Evolutionary conservation across 768 basidiomycete genomes (phyloP), one percentile per base, ranked within the genome.

Genomic region (Boletus reticulatus): DNA sequence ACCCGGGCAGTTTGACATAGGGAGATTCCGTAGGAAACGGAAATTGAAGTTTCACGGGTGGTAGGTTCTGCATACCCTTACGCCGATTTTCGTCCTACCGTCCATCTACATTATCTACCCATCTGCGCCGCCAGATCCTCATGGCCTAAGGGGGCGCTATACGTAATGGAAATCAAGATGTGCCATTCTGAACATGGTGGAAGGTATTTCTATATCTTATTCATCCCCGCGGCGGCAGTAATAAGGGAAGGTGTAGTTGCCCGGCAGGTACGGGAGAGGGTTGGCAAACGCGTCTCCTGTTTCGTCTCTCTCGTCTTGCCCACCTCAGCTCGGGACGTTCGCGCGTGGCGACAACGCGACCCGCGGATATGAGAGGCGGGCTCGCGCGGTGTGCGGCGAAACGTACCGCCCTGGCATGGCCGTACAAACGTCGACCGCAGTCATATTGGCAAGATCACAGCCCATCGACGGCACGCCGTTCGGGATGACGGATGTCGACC

Each of bases 301-400:
- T 36, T 57, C 24, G 20, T 16, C 44, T 44, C 22, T 36, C 34
- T 56, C 45, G 20, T 43, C 4, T 24, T 4, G 20, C 27, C 10
- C 17, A 36, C 4, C 16, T 19, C 6, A 10, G 50, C n/a, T 39
- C 19, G 27, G 22, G 20, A 45, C n/a, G 22, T 12, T 29, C 42
- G 19, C 12, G 14, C 37, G 17, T 19, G 17, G 10, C 20, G 36
- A 24, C 32, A 11, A 9, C 14, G 37, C 37, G 19, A 45, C 39
- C 43, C 36, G 50, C 57, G 58, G 58, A 53, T 34, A 9, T 53
- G 31, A 19, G 56, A 39, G 41, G 24, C 34, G 29, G 43, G 10
- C 47, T 37, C 42, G 34, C 14, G 39, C 38, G 43, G 11, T 20
- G 19, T 29, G 29, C n/a, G 29, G 38, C 36, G 51, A 46, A 42